Evolutionary conservation across 2,329 filamentous ascomycete genomes (phyloP).

Genomic region (Capronia epimyces): DNA sequence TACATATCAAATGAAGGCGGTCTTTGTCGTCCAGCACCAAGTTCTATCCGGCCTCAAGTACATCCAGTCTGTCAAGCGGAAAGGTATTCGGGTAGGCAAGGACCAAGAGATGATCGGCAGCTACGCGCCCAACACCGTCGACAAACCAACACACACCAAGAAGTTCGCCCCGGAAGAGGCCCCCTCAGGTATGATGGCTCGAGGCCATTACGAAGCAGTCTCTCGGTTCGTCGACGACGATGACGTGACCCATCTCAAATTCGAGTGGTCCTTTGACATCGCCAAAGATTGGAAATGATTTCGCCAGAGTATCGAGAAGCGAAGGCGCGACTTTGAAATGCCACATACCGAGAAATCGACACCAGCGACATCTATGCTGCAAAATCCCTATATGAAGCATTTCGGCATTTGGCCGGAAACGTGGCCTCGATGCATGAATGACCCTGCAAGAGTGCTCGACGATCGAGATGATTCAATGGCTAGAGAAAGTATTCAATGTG

Average conservation of each 20-base stretch:
- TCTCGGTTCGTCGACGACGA: slow-evolving; percentile 96
- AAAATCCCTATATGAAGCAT: too few relatives aligned
- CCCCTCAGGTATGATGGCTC: slow-evolving; percentile 80
- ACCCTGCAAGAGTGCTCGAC: background rate
- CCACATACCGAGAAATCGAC: too few relatives aligned
- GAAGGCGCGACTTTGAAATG: too few relatives aligned
- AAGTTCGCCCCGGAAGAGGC: slow-evolving; percentile 79
- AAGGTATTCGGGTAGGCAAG: slow-evolving; percentile 81
- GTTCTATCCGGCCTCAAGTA: slow-evolving; percentile 94
- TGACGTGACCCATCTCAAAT: slow-evolving; percentile 79
- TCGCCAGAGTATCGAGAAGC: background rate
- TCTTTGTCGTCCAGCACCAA: slow-evolving; percentile 94
- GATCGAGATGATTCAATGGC: slow-evolving; percentile 6
- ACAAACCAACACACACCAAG: slow-evolving; percentile 80
- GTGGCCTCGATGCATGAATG: background rate
- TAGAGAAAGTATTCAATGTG: slow-evolving; percentile 64
- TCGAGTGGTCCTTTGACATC: slow-evolving; percentile 96
- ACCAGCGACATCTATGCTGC: too few relatives aligned
- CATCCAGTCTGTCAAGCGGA: slow-evolving; percentile 86
- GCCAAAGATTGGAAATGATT: slow-evolving; percentile 79
- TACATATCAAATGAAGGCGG: slow-evolving; percentile 88
- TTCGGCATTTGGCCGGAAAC: background rate
- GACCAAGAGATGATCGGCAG: slow-evolving; percentile 98
- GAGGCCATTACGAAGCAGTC: slow-evolving; percentile 81
- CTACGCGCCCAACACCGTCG: slow-evolving; percentile 86